These are phyloP conservation scores for Epipyxis sp. DNA, from an alignment of 108 stramenopile genomes.

Conservation along the genomic window DNA sequence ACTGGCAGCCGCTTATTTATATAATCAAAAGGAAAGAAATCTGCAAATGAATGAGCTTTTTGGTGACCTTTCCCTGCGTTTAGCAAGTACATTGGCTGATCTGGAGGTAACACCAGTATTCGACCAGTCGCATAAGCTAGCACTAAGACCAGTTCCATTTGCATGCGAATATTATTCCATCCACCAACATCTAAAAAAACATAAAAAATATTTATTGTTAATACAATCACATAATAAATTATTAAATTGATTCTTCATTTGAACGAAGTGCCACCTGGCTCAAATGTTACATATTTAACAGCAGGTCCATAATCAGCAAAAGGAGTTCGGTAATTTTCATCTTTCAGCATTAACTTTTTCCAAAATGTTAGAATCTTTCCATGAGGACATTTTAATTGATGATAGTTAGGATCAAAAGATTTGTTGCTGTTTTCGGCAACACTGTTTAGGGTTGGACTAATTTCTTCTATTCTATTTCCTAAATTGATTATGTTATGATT, in stretches of 20 bases:
- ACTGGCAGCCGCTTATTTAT: constrained; percentile 67
- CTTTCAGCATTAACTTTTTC: background rate
- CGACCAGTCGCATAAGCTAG: constrained; percentile 80
- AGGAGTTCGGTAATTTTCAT: background rate
- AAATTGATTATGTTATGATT: too few species aligned
- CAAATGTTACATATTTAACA: constrained; percentile 73
- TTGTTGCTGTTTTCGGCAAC: background rate
- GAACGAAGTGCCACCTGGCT: constrained; percentile 63
- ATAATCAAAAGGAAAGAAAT: constrained; percentile 69
- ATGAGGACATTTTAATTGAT: constrained; percentile 2
- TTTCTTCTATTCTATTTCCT: too few species aligned
- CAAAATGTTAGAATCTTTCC: background rate
- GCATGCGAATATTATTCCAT: constrained; percentile 92
- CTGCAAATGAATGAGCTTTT: constrained; percentile 57
- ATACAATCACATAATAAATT: too few species aligned
- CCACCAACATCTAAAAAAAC: constrained; percentile 78
- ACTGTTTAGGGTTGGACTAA: too few species aligned
- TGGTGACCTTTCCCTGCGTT: constrained; percentile 46
- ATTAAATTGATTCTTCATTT: too few species aligned
- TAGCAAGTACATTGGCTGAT: constrained; percentile 74
- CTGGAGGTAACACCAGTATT: constrained; percentile 81
- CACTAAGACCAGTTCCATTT: constrained; percentile 77
- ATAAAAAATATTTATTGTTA: too few species aligned
- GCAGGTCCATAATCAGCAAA: background rate
- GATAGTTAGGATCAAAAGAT: background rate